These are phyloP conservation scores for Phytophthora aleatoria DNA, from an alignment of 352 stramenopile genomes.

Conservation along the genomic window DNA sequence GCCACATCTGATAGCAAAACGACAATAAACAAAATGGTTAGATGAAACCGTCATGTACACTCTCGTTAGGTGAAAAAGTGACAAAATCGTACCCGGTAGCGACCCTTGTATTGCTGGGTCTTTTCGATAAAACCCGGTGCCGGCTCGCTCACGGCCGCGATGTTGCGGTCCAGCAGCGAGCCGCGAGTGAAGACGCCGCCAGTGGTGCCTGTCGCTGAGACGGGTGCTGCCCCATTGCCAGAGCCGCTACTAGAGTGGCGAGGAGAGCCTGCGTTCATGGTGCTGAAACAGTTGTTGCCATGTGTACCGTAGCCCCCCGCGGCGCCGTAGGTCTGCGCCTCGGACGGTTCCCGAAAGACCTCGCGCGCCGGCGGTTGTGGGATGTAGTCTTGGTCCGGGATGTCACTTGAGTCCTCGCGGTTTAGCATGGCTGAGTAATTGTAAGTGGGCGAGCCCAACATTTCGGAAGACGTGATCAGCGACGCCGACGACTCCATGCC, in stretches of 20 bases:
- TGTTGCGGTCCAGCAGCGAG: slow-evolving; percentile 55
- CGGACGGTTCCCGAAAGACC: slow-evolving; percentile 25
- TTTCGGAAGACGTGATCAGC: slow-evolving; percentile 34
- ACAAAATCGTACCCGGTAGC: slow-evolving; percentile 43
- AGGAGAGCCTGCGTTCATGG: slow-evolving; percentile 10
- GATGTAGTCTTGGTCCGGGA: slow-evolving; percentile 30
- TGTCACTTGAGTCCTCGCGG: slow-evolving; percentile 31
- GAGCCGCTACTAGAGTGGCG: slow-evolving; percentile 9
- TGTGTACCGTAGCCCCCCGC: slow-evolving; percentile 4
- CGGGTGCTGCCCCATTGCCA: slow-evolving; percentile 10
- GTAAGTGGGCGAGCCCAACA: slow-evolving; percentile 37
- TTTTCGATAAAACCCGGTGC: slow-evolving; percentile 19
- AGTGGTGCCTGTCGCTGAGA: not conserved
- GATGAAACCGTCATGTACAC: slow-evolving; percentile 1
- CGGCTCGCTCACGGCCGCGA: slow-evolving; percentile 40
- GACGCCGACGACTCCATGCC: slow-evolving; percentile 25
- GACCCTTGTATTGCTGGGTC: slow-evolving; percentile 56
- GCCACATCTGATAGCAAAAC: slow-evolving; percentile 41
- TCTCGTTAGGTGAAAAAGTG: not conserved
- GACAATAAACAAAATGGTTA: slow-evolving; percentile 2
- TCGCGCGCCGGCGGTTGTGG: slow-evolving; percentile 27
- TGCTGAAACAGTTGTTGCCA: slow-evolving; percentile 17
- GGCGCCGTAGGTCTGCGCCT: slow-evolving; percentile 18
- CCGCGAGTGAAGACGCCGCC: slow-evolving; percentile 43
- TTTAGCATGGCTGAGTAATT: slow-evolving; percentile 33